Evolutionary conservation across 345 rosid genomes (phyloP).

Genomic region (Murraya koenigii): DNA sequence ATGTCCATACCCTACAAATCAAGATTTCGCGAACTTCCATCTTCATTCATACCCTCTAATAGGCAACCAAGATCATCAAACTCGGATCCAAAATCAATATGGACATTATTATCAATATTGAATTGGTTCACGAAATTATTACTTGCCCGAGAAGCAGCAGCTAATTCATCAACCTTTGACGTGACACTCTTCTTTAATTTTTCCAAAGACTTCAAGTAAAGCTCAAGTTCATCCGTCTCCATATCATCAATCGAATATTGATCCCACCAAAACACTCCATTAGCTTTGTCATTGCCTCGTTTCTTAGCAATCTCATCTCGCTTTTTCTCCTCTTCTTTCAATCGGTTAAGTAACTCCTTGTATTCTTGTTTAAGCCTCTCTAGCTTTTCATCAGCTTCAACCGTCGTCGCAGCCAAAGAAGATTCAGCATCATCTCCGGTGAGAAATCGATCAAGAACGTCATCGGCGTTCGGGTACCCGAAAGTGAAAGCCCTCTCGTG

Average conservation of each 20-base stretch:
- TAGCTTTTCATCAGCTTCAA: neutral
- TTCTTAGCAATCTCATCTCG: neutral
- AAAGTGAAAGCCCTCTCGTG: conserved; percentile 28
- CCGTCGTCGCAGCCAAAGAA: no score
- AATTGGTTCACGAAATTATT: neutral
- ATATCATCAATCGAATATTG: neutral
- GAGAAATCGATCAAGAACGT: conserved; percentile 16
- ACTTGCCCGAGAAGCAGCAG: neutral
- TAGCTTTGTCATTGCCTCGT: neutral
- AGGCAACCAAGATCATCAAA: neutral
- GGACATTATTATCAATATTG: neutral
- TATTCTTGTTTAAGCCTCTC: neutral
- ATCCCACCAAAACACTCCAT: conserved; percentile 11
- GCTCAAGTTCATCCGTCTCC: neutral
- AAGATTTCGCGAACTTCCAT: neutral
- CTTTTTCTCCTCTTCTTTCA: conserved; percentile 1
- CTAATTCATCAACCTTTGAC: neutral
- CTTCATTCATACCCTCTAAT: neutral
- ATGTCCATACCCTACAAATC: neutral
- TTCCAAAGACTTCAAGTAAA: neutral
- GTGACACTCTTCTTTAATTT: neutral
- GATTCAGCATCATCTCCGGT: neutral
- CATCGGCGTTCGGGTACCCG: conserved; percentile 25
- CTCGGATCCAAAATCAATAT: neutral
- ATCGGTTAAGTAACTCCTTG: neutral